Evolutionary conservation across 164 flowering plant species (phyloP), one percentile per base, ranked within the genome.

Genomic region (Platanus orientalis): DNA sequence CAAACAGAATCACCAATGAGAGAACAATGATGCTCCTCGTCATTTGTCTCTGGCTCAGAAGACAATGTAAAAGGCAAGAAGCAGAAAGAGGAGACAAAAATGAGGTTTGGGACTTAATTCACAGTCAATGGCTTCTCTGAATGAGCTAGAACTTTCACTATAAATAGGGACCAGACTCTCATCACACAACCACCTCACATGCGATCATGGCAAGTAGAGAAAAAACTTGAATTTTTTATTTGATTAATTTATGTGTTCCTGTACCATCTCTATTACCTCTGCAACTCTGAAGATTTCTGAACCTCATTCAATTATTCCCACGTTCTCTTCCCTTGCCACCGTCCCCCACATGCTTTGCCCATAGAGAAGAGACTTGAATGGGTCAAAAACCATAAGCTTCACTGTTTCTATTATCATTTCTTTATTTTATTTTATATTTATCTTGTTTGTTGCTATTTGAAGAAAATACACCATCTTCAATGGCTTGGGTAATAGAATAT

Each of bases 301-400:
- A 45, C 23, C 66, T 61, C 75, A 54, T 75, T 76, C 84, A 84
- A 84, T 84, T 75, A 86, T 86, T 80, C 78, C 82, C 96, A 86
- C 78, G 88, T 88, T 83, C 81, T 83, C 71, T 62, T 47, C 63
- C 24, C 53, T 11, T 51, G 30, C 30, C 42, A 47, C 16, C 57
- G 63, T 44, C 29, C 64, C n/a, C 70, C 87, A 81, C 90, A 79
- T 82, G 86, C 73, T 16, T 26, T 59, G 29, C 57, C 70, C 69
- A 61, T 63, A 62, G 58, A 39, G 29, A 67, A 62, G 69, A 66
- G 75, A 70, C 77, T 71, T 70, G 75, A 75, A 70, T 66, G 40
- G 47, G 48, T 73, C 64, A 73, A 66, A 70, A 45, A 54, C 62
- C 66, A 51, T 47, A 47, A 24, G 39, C 9, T 32, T 42, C 11